Evolutionary conservation across 1,284 basidiomycete species (phyloP), one percentile per base, ranked within the genome.

Genomic region (Leccinum angustisporum): DNA sequence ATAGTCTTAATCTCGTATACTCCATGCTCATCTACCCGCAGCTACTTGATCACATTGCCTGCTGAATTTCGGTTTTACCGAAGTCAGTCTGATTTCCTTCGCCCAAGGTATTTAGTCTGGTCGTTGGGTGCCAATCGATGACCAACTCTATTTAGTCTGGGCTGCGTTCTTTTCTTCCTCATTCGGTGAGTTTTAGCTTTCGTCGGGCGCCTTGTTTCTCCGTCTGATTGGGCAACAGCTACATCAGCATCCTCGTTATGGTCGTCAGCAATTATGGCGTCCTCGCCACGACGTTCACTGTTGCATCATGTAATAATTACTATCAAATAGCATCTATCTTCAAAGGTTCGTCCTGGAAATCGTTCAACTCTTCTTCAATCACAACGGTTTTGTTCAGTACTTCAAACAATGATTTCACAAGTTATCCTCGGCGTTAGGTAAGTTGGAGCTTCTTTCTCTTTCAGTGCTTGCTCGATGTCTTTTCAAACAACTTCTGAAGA

Each of bases 51-150:
- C 63, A 80, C 79, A 9, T 56, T 80, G 9, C 80, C 78, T 36
- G 76, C 76, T 7, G 78, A 80, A 65, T 67, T 72, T 66, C 70
- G 78, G 54, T 77, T 80, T 60, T 80, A 81, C 68, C 70, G 66
- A 60, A 73, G 71, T 58, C 78, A 80, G 61, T 43, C 68, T 36
- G 64, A 65, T 46, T 53, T 76, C 13, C 33, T 63, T 10, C 74
- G 65, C 61, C 70, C 66, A 30, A 74, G 75, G 73, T 77, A 61
- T 36, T 46, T 25, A 8, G 50, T 52, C 21, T 48, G 18, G 30
- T 55, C 16, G 3, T 3, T 14, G 25, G 3, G 8, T 46, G 16
- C 14, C 40, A 18, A 4, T 9, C 31, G 8, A 50, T 56, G 9
- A 60, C 33, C 62, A 46, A 61, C 31, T 21, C 21, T 11, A 10